A percentile compares a stretch with the other conserved stretches of the same genome.
These are phyloP conservation scores for Cytidiella melzeri DNA, from an alignment of 768 basidiomycete species.

Conservation along the genomic window DNA sequence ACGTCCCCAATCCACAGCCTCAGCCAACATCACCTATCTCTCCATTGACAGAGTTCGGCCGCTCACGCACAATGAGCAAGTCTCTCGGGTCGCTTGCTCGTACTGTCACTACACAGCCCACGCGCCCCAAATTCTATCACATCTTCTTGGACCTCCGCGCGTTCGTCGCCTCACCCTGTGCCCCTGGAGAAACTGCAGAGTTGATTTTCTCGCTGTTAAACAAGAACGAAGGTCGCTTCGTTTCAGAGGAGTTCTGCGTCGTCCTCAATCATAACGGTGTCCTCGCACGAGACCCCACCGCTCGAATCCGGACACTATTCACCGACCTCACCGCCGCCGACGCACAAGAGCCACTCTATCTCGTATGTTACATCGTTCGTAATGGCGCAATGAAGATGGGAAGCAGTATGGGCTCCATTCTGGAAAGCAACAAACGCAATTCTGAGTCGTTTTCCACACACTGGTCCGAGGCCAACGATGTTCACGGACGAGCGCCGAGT, in stretches of 20 bases:
- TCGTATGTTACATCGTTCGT: conserved; percentile 87
- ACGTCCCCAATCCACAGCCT: conserved; percentile 21
- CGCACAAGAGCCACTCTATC: conserved; percentile 76
- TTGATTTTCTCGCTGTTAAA: conserved; percentile 92
- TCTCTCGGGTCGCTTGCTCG: conserved; percentile 29
- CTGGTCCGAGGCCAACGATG: conserved; percentile 6
- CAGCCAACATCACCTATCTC: conserved; percentile 50
- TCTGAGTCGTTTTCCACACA: conserved; percentile 43
- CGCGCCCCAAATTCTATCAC: conserved; percentile 72
- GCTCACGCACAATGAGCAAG: conserved; percentile 25
- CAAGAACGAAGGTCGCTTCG: conserved; percentile 74
- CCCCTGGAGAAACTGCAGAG: conserved; percentile 88
- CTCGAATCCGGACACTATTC: conserved; percentile 80
- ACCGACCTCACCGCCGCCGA: conserved; percentile 84
- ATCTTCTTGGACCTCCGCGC: conserved; percentile 87
- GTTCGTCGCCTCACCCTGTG: conserved; percentile 86
- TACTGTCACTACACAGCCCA: conserved; percentile 10
- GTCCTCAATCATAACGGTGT: conserved; percentile 90
- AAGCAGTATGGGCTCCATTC: conserved; percentile 40
- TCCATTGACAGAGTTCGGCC: conserved; percentile 57
- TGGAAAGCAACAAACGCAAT: conserved; percentile 44
- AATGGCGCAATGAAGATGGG: conserved; percentile 83
- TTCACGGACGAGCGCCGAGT: conserved; percentile 1
- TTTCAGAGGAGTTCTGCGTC: conserved; percentile 90
- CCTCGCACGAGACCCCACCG: conserved; percentile 69